Conservation (phyloP, 2,329 filamentous ascomycete genomes). For the Ilyonectria robusta region DNA sequence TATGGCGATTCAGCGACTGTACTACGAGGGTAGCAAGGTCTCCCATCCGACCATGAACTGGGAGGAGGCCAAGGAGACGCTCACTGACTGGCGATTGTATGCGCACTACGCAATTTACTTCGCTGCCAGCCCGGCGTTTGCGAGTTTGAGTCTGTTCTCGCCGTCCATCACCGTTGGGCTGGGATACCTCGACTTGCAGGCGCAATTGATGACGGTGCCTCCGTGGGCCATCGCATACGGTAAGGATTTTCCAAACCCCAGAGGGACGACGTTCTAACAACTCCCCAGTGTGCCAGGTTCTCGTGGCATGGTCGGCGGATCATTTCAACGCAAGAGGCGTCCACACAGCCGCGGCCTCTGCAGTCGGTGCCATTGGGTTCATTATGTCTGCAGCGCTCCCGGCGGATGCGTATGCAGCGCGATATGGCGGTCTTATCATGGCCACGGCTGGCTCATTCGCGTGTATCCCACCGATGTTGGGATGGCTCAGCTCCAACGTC, state of each 20-base stretch:
- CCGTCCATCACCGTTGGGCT: slow-evolving; percentile 72
- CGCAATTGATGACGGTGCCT: slow-evolving; percentile 77
- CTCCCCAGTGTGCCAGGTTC: slow-evolving; percentile 54
- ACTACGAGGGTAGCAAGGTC: slow-evolving; percentile 66
- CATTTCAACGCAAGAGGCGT: slow-evolving; percentile 68
- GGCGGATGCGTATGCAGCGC: slow-evolving; percentile 67
- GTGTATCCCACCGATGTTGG: slow-evolving; percentile 77
- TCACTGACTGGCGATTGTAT: slow-evolving; percentile 77
- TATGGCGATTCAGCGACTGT: slow-evolving; percentile 63
- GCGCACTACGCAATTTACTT: slow-evolving; percentile 72
- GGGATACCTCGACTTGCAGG: slow-evolving; percentile 65
- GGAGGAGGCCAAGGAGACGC: slow-evolving; percentile 77
- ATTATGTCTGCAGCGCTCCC: slow-evolving; percentile 76
- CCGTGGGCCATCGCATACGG: slow-evolving; percentile 74
- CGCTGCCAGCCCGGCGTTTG: slow-evolving; percentile 68
- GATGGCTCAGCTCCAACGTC: slow-evolving; percentile 80
- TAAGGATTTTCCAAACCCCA: slow-evolving; percentile 43
- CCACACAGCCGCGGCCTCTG: slow-evolving; percentile 59
- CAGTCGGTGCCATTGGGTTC: slow-evolving; percentile 65
- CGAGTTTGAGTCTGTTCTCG: slow-evolving; percentile 72
- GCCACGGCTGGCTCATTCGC: slow-evolving; percentile 77
- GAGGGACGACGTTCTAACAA: slow-evolving; percentile 18
- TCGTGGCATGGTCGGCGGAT: slow-evolving; percentile 73
- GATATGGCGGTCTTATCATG: slow-evolving; percentile 80
- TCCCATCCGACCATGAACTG: slow-evolving; percentile 74